A percentile compares a stretch with the other conserved stretches of the same genome.
These are phyloP conservation scores for Tardiomyces digboiensis DNA, from an alignment of 1,139 yeast species.

Conservation along the genomic window DNA sequence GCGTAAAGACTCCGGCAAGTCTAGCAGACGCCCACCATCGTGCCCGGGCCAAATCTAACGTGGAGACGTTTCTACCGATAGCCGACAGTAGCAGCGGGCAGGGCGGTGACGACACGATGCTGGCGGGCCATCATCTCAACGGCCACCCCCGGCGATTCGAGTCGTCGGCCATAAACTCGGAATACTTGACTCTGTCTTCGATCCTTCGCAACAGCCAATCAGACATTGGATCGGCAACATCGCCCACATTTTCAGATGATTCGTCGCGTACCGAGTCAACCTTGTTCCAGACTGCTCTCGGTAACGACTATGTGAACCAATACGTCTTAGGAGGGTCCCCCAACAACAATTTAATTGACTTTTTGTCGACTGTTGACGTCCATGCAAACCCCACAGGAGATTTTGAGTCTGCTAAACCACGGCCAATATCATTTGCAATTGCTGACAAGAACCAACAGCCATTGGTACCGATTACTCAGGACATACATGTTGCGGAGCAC, in stretches of 20 bases:
- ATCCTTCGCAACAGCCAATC: slow-evolving; percentile 24
- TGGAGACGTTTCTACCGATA: neutral
- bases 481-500: neutral
- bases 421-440: slow-evolving; percentile 19
- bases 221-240: neutral
- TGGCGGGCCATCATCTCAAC: neutral
- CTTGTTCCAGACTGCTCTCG: neutral
- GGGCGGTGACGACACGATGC: neutral
- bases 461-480: neutral
- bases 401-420: slow-evolving; percentile 11
- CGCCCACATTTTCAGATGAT: slow-evolving; percentile 18
- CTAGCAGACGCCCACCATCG: neutral
- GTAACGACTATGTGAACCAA: slow-evolving; percentile 11
- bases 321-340: slow-evolving; percentile 10
- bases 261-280: slow-evolving; percentile 4
- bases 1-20: neutral
- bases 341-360: slow-evolving; percentile 11
- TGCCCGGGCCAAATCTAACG: neutral
- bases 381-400: slow-evolving; percentile 12
- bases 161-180: slow-evolving; percentile 72
- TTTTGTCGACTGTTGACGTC: slow-evolving; percentile 14
- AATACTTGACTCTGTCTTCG: slow-evolving; percentile 67
- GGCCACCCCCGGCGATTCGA: slow-evolving; percentile 31
- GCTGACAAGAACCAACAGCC: slow-evolving; percentile 6
- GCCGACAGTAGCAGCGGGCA: no score